phyloP scores from a whole-genome alignment of 345 rosid species.

The Arabis hirsuta region DNA sequence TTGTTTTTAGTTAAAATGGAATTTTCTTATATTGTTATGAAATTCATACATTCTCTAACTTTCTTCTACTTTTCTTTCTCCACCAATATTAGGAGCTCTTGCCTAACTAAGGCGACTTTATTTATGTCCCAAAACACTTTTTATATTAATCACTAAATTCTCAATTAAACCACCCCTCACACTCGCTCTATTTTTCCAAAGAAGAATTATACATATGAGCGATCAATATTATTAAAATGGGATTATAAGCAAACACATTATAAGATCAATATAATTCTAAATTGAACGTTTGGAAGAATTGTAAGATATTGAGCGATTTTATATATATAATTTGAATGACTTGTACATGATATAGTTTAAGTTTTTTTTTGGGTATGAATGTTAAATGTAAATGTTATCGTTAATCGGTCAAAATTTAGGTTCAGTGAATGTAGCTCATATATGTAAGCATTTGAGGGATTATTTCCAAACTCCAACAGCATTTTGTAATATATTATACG shows the following conservation, averaged over 20 bases:
- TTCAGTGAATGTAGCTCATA: background rate
- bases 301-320: background rate
- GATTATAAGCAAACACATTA: background rate
- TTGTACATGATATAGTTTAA: no score
- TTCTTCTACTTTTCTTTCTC: slow-evolving; percentile 2
- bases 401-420: background rate
- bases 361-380: no score
- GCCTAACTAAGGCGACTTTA: slow-evolving; percentile 41
- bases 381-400: no score
- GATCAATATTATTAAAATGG: background rate
- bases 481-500: slow-evolving; percentile 8
- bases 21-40: background rate
- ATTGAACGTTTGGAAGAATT: background rate
- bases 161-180: background rate
- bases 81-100: slow-evolving; percentile 28
- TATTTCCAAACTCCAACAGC: background rate
- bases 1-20: slow-evolving; percentile 13
- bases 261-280: background rate
- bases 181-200: background rate
- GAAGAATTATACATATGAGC: background rate
- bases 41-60: slow-evolving; percentile 26
- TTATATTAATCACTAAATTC: background rate
- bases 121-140: slow-evolving; percentile 15
- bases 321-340: background rate
- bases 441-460: background rate